Conservation (phyloP, 441 rosid genomes). For the Geranium incanum region DNA sequence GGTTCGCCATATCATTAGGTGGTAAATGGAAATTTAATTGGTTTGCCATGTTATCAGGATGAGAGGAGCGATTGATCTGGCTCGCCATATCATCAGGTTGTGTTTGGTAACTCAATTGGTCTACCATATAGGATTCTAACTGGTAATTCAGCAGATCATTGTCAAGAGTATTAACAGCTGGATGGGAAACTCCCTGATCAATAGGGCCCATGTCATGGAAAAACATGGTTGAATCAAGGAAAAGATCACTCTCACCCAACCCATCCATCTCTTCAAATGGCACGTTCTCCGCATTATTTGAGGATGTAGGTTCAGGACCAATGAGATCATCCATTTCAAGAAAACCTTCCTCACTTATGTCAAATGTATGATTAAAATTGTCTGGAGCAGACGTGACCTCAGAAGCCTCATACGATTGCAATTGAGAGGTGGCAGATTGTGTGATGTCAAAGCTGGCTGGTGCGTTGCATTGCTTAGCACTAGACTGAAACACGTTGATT, state of each 20-base stretch:
- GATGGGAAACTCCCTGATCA: slow-evolving; percentile 29
- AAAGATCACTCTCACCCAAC: slow-evolving; percentile 38
- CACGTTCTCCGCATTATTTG: slow-evolving; percentile 27
- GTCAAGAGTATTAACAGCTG: slow-evolving; percentile 16
- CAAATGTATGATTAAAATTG: slow-evolving; percentile 14
- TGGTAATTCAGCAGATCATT: slow-evolving; percentile 11
- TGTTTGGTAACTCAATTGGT: slow-evolving; percentile 24
- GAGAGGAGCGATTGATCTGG: slow-evolving; percentile 14
- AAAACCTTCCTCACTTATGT: slow-evolving; percentile 44
- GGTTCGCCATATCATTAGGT: slow-evolving; percentile 9
- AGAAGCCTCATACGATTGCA: slow-evolving; percentile 30
- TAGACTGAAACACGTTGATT: slow-evolving; percentile 15
- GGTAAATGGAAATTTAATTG: slow-evolving; percentile 23
- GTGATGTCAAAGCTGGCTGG: slow-evolving; percentile 31
- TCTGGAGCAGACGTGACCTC: slow-evolving; percentile 35
- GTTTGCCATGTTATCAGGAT: background rate
- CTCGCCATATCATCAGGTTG: slow-evolving; percentile 20
- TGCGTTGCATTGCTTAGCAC: slow-evolving; percentile 22
- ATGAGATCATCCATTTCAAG: slow-evolving; percentile 82
- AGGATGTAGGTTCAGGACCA: slow-evolving; percentile 30
- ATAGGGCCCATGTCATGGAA: slow-evolving; percentile 39
- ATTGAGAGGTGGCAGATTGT: slow-evolving; percentile 30
- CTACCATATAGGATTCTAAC: slow-evolving; percentile 13
- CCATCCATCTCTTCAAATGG: slow-evolving; percentile 38
- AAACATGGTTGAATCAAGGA: slow-evolving; percentile 57